Percentiles rank a stretch among this genome's conserved stretches.
These are phyloP conservation scores for Aspergillus funiculosus DNA, from an alignment of 495 filamentous ascomycete species.

Conservation along the genomic window DNA sequence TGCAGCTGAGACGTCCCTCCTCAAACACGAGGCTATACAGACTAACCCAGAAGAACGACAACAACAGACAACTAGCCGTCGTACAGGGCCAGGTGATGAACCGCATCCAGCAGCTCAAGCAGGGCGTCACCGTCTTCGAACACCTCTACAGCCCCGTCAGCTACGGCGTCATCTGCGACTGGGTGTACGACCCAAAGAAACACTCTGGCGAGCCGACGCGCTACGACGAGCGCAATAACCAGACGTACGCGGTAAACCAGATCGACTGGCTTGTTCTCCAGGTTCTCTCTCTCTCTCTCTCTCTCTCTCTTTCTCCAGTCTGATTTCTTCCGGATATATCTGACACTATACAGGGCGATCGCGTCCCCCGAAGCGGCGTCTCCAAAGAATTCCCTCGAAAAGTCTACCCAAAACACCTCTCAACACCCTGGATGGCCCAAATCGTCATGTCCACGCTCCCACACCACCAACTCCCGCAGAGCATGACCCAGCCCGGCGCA, in stretches of 20 bases:
- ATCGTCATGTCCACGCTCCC: conserved; percentile 9
- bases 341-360: conserved; percentile 1
- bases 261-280: conserved; percentile 50
- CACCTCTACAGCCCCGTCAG: conserved; percentile 34
- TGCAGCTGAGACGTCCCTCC: too few relatives aligned
- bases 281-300: not conserved
- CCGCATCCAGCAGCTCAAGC: conserved; percentile 43
- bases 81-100: conserved; percentile 51
- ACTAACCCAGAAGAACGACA: not conserved
- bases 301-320: not conserved
- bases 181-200: conserved; percentile 39
- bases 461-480: not conserved
- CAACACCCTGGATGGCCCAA: not conserved
- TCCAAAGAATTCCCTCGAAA: conserved; percentile 1
- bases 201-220: conserved; percentile 41
- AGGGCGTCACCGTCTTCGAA: conserved; percentile 16
- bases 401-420: conserved; percentile 4
- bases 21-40: too few relatives aligned
- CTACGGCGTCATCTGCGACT: conserved; percentile 49
- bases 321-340: not conserved
- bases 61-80: conserved; percentile 48
- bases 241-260: conserved; percentile 44
- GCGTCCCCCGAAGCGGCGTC: conserved; percentile 1
- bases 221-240: conserved; percentile 41
- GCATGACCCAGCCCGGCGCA: conserved; percentile 4